Evolutionary conservation across 164 flowering plant species (phyloP).

Genomic region (Warburgia ugandensis): DNA sequence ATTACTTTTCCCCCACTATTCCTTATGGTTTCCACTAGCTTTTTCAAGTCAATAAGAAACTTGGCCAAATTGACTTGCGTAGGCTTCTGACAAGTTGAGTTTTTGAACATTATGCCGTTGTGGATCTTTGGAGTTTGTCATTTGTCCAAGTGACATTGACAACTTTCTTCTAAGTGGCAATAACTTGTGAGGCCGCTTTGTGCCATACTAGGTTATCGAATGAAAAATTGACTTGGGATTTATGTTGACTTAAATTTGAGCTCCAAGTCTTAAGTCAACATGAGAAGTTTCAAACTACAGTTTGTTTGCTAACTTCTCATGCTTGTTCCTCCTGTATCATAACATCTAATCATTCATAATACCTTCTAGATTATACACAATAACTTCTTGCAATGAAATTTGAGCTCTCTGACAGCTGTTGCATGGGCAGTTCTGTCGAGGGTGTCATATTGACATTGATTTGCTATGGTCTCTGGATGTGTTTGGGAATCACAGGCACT

Average conservation of each 20-base stretch:
- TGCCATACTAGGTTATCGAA: too few relatives aligned
- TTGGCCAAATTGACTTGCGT: background rate
- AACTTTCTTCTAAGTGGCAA: background rate
- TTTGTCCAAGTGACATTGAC: conserved; percentile 1
- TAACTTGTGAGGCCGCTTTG: conserved; percentile 2
- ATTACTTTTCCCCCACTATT: too few relatives aligned
- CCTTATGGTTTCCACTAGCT: too few relatives aligned
- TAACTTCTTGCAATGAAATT: too few relatives aligned
- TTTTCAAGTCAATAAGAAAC: too few relatives aligned
- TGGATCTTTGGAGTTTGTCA: too few relatives aligned
- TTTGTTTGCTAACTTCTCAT: conserved; percentile 2
- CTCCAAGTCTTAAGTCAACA: conserved; percentile 2
- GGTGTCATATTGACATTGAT: too few relatives aligned
- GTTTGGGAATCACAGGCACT: background rate
- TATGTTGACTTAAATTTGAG: background rate
- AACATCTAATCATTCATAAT: background rate
- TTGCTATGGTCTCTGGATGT: too few relatives aligned
- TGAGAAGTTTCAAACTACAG: background rate
- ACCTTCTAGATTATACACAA: background rate
- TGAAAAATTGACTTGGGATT: too few relatives aligned
- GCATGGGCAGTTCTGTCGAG: too few relatives aligned
- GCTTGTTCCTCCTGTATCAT: background rate
- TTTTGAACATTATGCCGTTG: too few relatives aligned
- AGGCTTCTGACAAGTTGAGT: background rate
- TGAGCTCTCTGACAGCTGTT: too few relatives aligned